Base-by-base conservation (phyloP, 2,329 filamentous ascomycete genomes). In the Fusarium pseudoanthophilum region DNA sequence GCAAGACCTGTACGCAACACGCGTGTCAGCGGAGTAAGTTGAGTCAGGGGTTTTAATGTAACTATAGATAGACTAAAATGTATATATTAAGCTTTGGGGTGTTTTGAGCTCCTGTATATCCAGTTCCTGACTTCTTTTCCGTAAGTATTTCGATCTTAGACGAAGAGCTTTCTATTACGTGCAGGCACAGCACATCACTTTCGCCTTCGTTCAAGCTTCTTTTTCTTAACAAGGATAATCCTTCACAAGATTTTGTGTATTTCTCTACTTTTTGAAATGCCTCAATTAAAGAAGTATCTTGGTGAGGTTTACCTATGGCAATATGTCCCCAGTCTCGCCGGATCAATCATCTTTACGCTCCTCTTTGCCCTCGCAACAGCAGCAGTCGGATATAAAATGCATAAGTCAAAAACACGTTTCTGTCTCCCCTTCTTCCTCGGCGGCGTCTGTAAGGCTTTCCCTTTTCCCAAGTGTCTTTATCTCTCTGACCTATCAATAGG, bases 391-490 rank as follows among this genome's bases (percentile, higher is more conserved):
- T 85, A 78, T 66, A 82, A 83, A 32, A 80, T 87, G 46, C 73
- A 82, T 26, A 83, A 79, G 32, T 82, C 82, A 5, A 79, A 82
- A 39, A 84, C 83, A 16, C 88, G 85, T 83, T 89, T 86, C 72
- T 87, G 87, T 65, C 79, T 84, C 2, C 81, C 84, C 0, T 84
- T 88, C 59, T 71, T 85, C 21, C 71, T 86, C 4, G 87, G 86
- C 1, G 85, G 83, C 2, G 30, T 83, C 7, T 84, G 86, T 87
- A 34, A 34, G 32, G 13, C 14, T 34, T 14, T 14, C 32, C 32
- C 32, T 34, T 15, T 15, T 2, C 13, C 14, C 32, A 32, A 32
- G 32, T 32, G 32, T 32, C 1, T 32, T 32, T 14, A 13, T 34
- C 32, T 13, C 32, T 34, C 32, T 36, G 7, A 36, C 7, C 34